Percentiles rank a stretch among this genome's conserved stretches.
phyloP scores from a whole-genome alignment of 116 monocot species.

The Posidonia oceanica region DNA sequence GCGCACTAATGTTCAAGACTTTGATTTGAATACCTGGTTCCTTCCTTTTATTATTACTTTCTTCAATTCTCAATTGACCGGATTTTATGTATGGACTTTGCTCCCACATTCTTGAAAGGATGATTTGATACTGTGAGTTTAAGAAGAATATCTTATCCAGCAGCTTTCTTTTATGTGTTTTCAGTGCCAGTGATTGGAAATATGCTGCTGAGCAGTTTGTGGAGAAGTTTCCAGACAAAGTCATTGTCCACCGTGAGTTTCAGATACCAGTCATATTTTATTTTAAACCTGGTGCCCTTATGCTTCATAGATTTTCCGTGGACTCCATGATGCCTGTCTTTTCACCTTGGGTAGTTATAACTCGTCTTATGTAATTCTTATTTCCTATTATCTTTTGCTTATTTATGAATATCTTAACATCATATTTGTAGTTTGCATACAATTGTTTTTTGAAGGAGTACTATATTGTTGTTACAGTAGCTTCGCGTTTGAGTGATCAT shows the following conservation, averaged over 20 bases:
- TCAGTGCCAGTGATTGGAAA: constrained; percentile 73
- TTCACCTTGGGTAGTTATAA: background rate
- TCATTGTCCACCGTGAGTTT: constrained; percentile 80
- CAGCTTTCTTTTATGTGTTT: constrained; percentile 6
- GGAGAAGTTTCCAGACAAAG: constrained; percentile 47
- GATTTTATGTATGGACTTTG: too few species aligned
- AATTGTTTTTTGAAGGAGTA: too few species aligned
- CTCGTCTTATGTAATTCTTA: background rate
- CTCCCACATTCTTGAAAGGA: background rate
- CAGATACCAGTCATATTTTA: background rate
- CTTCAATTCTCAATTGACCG: too few species aligned
- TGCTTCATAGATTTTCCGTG: background rate
- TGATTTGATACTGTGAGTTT: background rate
- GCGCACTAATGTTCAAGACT: too few species aligned
- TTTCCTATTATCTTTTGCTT: background rate
- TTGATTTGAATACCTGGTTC: background rate
- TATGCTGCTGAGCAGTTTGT: constrained; percentile 82
- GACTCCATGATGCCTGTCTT: background rate
- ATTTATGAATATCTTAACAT: background rate
- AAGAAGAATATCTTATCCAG: background rate
- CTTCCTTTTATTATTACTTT: background rate
- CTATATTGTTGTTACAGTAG: too few species aligned
- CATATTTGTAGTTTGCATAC: too few species aligned
- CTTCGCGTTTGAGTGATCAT: too few species aligned
- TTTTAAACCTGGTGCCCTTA: background rate